These are phyloP conservation scores for Mucor plumbeus DNA, from an alignment of 371 early-diverging fungal species.

Conservation along the genomic window DNA sequence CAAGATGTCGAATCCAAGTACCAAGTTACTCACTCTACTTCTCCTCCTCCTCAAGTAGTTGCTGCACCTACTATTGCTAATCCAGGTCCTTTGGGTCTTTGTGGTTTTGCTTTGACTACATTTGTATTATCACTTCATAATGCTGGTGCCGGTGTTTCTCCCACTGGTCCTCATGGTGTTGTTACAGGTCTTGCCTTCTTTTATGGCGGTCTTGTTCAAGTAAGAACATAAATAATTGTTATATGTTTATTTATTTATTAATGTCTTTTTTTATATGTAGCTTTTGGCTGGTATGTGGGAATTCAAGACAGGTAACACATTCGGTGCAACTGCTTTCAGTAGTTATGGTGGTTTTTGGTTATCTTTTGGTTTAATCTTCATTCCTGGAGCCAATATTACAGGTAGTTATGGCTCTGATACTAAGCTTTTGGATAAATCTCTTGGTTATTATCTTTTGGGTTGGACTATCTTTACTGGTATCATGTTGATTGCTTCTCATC, in stretches of 20 bases:
- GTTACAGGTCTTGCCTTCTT: constrained; percentile 75
- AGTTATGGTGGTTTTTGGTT: constrained; percentile 82
- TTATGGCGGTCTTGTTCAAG: constrained; percentile 82
- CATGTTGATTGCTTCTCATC: constrained; percentile 71
- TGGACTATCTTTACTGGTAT: constrained; percentile 77
- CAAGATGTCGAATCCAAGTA: constrained; percentile 37
- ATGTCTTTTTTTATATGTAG: constrained; percentile 26
- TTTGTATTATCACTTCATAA: constrained; percentile 73
- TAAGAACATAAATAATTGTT: constrained; percentile 26
- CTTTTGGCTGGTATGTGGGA: constrained; percentile 81
- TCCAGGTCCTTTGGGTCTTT: constrained; percentile 79
- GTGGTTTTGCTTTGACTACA: constrained; percentile 78
- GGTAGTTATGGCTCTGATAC: constrained; percentile 46
- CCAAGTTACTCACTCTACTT: constrained; percentile 21
- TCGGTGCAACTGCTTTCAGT: constrained; percentile 84
- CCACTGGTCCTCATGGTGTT: constrained; percentile 59
- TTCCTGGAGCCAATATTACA: constrained; percentile 58
- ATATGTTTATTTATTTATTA: constrained; percentile 7
- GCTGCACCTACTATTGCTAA: constrained; percentile 58
- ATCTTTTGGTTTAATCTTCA: constrained; percentile 63
- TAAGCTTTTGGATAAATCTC: constrained; percentile 56
- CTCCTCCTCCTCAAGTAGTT: constrained; percentile 18
- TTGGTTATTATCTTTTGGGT: constrained; percentile 72
- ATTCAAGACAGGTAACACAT: constrained; percentile 74
- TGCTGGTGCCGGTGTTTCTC: constrained; percentile 67